Base-by-base conservation (phyloP, 1,139 yeast genomes). In the Eremothecium coryli region DNA sequence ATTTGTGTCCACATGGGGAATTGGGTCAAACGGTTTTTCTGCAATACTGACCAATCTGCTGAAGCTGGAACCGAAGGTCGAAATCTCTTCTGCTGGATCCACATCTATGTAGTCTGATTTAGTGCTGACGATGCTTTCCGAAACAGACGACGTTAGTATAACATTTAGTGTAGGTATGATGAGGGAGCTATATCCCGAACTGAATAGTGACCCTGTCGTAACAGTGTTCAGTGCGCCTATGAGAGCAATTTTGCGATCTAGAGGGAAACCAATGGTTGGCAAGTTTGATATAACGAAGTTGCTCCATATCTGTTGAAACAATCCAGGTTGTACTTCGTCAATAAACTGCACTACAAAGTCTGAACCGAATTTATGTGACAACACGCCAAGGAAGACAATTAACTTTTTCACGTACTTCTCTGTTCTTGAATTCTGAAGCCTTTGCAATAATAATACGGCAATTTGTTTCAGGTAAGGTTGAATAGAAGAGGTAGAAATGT, bases 61-160 rank as follows among this genome's bases (percentile, higher is more conserved):
- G 58, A 74, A 90, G 33, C 77, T 75, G 0, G 95, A 79, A 2
- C 97, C 97, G 60, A 86, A 90, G 1, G 93, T 67, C 1, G 64
- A 47, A n/a, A 60, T 50, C 37, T 63, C 67, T 36, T 62, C 68
- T 23, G 60, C 39, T 24, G 49, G 50, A 36, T 70, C 70, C 28
- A 66, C 45, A 33, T 60, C 68, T 18, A 62, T 56, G 12, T 52
- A 42, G 27, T 58, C 66, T 11, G 52, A 58, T 17, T 51, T 60
- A 29, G 54, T 39, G 32, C 53, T 45, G 2, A 50, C 56, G 23
- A 60, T 52, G 20, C 60, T 56, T 29, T 60, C 60, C 4, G 61
- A 54, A 2, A 56, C 45, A 9, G 58, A 41, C 20, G 81, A 61
- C 37, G 66, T 65, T 5, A 75, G 58, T 24, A 82, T 54, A 35